Evolutionary conservation across 306 rosid species (phyloP), one percentile per base, ranked within the genome.

Genomic region (Arachis stenosperma): DNA sequence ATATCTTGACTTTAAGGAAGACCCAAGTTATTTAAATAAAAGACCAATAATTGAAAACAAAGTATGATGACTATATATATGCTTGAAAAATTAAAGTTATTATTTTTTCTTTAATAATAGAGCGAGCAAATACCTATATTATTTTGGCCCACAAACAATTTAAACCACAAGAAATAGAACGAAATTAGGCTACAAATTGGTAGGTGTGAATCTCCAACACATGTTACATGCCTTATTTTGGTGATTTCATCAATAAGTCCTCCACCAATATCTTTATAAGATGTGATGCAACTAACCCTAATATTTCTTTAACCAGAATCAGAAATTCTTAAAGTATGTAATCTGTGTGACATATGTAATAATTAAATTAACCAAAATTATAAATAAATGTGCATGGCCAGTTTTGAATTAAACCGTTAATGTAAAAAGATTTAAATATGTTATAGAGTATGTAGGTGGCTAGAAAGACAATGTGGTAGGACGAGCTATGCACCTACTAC

Each of bases 221-320:
- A 57, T 57, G 62, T 57, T 57, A 29, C 62, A 57, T 9, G 13
- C 62, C 11, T 27, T 57, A 27, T 57, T 57, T 57, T 57, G 39
- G 6, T 57, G 6, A 29, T 57, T 56, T 27, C 37, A 56, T 11
- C 37, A 10, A 56, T 39, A 51, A 56, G 5, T 5, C 39, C 33
- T 9, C 9, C 37, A 36, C 8, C 9, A 8, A 3, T 27, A 56
- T 9, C 37, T 0, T 56, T 7, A 12, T 8, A 56, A 0, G 61
- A 22, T 56, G 39, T 22, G 13, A 22, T 56, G 61, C 61, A 56
- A 27, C 5, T 27, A 33, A 33, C 37, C 61, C 6, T 37, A 10
- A 27, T 27, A 56, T 55, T 55, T 51, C 11, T 51, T 12, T n/a
- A n/a, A n/a, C 56, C 56, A 51, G 5, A n/a, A n/a, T 15, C 56